Base-by-base conservation (phyloP, 768 basidiomycete genomes). In the Lactarius evosmus region DNA sequence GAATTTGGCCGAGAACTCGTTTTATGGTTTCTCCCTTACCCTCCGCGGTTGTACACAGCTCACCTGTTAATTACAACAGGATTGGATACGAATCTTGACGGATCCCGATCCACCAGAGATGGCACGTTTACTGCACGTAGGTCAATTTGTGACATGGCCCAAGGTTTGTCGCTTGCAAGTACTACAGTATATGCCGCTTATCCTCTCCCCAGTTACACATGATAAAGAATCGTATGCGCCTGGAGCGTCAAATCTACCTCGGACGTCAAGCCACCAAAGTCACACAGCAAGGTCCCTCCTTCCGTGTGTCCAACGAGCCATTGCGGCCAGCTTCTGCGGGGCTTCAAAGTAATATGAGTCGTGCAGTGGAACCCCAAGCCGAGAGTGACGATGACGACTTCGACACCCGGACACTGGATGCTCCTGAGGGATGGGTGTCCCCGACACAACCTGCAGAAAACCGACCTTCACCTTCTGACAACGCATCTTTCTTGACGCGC, bases 141-240 rank as follows among this genome's bases (percentile, higher is more conserved):
- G 97, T 12, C 82, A 97, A 75, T 73, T 84, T 11, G 96, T 94
- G 32, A 91, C 97, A n/a, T 99, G 94, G 94, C 96, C 97, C 0
- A 98, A 96, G 79, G 91, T 96, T 67, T 62, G 78, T 56, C 29
- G 44, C 12, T 9, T 29, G 55, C 7, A 4, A 38, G 32, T 30
- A 32, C 30, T 12, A 17, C 19, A 19, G 17, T 11, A 7, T 41
- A n/a, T 44, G 40, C 6, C 44, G 19, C 61, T 51, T 17, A 65
- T 44, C 17, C n/a, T 22, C 29, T 44, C 22, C 12, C 33, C 69
- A 95, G 94, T 76, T 97, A 16, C 93, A 93, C 69, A 98, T 98
- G 84, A 91, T 98, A 63, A 86, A 89, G 72, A 98, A 98, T 73
- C 83, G 96, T n/a, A 81, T 85, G 67, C 83, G 84, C 9, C 79